Conservation (phyloP, 495 filamentous ascomycete species). For the Talaromyces trachyspermus region DNA sequence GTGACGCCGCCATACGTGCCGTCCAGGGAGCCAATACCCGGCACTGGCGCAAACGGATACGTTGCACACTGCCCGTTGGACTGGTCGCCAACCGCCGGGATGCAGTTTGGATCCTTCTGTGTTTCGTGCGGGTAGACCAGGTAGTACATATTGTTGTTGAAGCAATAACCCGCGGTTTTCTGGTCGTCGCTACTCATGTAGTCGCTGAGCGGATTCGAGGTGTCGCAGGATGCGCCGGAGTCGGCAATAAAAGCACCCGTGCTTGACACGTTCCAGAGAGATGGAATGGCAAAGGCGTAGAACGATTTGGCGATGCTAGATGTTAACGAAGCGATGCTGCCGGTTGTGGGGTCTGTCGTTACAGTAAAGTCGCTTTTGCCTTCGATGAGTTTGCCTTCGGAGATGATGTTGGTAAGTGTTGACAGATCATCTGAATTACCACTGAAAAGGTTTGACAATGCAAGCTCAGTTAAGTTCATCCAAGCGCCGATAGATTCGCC, state of each 20-base stretch:
- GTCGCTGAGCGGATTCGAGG: conserved; percentile 11
- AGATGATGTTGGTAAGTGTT: conserved; percentile 12
- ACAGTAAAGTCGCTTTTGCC: conserved; percentile 6
- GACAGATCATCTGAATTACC: conserved; percentile 10
- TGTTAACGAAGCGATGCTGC: neutral
- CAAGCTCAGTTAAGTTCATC: conserved; percentile 2
- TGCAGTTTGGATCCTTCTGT: no score
- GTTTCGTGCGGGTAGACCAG: conserved; percentile 14
- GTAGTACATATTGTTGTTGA: conserved; percentile 21
- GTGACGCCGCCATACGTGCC: conserved; percentile 15
- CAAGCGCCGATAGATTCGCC: conserved; percentile 15
- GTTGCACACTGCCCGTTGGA: conserved; percentile 10
- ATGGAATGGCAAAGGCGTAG: conserved; percentile 25
- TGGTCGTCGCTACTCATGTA: conserved; percentile 16
- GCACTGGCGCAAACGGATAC: conserved; percentile 14
- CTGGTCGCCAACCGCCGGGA: no score
- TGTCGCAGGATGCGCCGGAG: conserved; percentile 20
- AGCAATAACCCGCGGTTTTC: conserved; percentile 15
- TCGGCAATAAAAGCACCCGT: conserved; percentile 25
- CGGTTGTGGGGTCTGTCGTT: neutral
- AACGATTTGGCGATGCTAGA: conserved; percentile 15
- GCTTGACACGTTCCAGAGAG: conserved; percentile 18
- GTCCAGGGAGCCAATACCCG: conserved; percentile 17
- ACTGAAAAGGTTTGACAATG: conserved; percentile 10
- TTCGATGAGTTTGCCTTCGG: conserved; percentile 22